Evolutionary conservation across 2,329 filamentous ascomycete species (phyloP), one percentile per base, ranked within the genome.

Genomic region (Elsinoe ampelina): DNA sequence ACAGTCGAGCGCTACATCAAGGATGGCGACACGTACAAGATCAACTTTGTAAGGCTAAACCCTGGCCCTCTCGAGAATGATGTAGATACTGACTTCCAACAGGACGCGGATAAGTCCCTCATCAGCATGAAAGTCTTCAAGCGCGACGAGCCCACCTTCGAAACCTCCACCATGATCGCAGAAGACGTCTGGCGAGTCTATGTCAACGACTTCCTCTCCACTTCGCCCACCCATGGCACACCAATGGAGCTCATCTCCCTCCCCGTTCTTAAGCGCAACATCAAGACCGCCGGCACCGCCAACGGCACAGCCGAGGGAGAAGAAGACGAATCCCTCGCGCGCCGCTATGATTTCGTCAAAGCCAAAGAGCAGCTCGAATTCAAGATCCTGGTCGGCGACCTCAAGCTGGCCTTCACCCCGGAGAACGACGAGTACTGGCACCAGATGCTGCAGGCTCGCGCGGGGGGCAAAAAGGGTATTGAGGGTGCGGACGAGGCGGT

Each of bases 1-100:
- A 89, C 89, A 68, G 90, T 93, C 1, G 90, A 96, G 72, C 93
- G 93, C 72, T 84, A 89, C 67, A 84, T 93, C 63, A 95, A 95
- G 75, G 92, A 97, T 61, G 87, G 86, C 13, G 92, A 97, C 66
- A 82, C 95, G 61, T 97, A 95, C 71, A 83, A 89, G 51, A 85
- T 97, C 62, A 84, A 85, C 68, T 97, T 86, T 77, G 92, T 96
- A 83, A 80, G 89, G 83, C 20, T 19, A 8, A 4, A 5, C 26
- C 26, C 26, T 30, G 26, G 7, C 8, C 26, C 19, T 30, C 17
- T 2, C 13, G 35, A 15, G 4, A 7, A 13, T 13, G 17, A 30
- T 1, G 8, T 15, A 38, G n/a, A 17, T 38, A 52, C 69, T 73
- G 64, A 73, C 60, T n/a, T 51, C 36, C 7, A 52, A 51, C 69